Base-by-base conservation (phyloP, 495 filamentous ascomycete genomes). In the Aspergillus incahuasiensis region DNA sequence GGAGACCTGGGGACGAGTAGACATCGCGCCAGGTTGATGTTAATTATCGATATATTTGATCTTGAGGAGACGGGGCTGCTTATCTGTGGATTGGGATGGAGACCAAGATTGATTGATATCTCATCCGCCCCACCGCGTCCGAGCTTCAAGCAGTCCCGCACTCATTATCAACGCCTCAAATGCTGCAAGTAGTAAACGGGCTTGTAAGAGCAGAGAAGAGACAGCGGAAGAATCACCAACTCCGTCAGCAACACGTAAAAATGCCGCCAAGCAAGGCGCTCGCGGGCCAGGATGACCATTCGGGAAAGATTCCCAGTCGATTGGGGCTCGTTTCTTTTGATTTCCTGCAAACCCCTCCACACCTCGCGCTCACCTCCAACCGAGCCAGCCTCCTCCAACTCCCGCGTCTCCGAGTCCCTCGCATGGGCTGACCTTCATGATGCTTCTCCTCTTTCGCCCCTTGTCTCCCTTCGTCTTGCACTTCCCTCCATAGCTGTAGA, bases 231-330 rank as follows among this genome's bases (percentile, higher is more conserved):
- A 35, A 6, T 6, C 9, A 11, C 32, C 6, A 35, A n/a, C n/a
- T n/a, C n/a, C n/a, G 8, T 35, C 12, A 2, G 32, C 12, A 15
- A 6, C 32, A 2, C 13, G 32, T 15, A 35, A 82, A 65, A 22
- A 11, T 8, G 8, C 12, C 42, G 42, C 42, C 42, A 44, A 44
- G 42, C 19, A 22, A 18, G 15, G 42, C 19, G 42, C 2, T 30
- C 22, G 21, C 22, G 43, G 43, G 30, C 30, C 43, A 1, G 41
- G 3, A 9, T 12, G 41, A 12, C 41, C 3, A 1, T 6, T 22
- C 13, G 19, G 42, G 18, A 21, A 44, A 20, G 42, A 44, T 44
- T 44, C 5, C 21, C 11, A 4, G 42, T 44, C 42, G 12, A 22
- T 21, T 12, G 42, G 7, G 42, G 42, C 16, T 44, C 42, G 42